Evolutionary conservation across 2,329 filamentous ascomycete genomes (phyloP).

Genomic region (Zymoseptoria brevis): DNA sequence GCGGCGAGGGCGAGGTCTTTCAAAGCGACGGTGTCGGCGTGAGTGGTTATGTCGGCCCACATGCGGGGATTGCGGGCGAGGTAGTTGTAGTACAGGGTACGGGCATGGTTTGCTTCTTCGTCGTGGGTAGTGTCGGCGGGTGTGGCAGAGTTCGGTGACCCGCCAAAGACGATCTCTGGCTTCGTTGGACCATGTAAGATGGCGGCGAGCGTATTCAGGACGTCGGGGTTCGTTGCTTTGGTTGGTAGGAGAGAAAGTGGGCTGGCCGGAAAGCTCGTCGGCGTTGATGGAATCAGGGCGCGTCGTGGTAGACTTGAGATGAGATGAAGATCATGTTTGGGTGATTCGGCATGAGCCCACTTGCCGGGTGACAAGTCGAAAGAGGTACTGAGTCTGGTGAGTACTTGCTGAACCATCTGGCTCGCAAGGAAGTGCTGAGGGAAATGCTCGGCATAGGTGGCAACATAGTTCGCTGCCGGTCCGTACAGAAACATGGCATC

Average conservation of each 20-base stretch:
- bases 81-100: constrained; percentile 49
- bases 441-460: constrained; percentile 48
- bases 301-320: constrained; percentile 50
- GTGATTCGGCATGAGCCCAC: constrained; percentile 48
- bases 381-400: constrained; percentile 40
- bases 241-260: constrained; percentile 46
- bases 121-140: constrained; percentile 30
- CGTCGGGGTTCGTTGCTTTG: constrained; percentile 46
- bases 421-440: constrained; percentile 48
- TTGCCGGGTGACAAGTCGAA: constrained; percentile 38
- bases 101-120: constrained; percentile 45
- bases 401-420: constrained; percentile 37
- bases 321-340: constrained; percentile 49
- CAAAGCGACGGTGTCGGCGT: constrained; percentile 51
- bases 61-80: constrained; percentile 42
- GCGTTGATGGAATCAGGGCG: constrained; percentile 39
- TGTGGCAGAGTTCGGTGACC: constrained; percentile 22
- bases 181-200: constrained; percentile 47
- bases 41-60: constrained; percentile 45
- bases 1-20: constrained; percentile 50
- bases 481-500: constrained; percentile 48
- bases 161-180: constrained; percentile 23
- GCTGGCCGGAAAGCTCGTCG: constrained; percentile 25
- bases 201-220: constrained; percentile 46
- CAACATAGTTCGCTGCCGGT: constrained; percentile 50